Percentiles rank a stretch among this genome's conserved stretches.
These are phyloP conservation scores for Russula sp. DNA, from an alignment of 768 basidiomycete genomes.

Conservation along the genomic window DNA sequence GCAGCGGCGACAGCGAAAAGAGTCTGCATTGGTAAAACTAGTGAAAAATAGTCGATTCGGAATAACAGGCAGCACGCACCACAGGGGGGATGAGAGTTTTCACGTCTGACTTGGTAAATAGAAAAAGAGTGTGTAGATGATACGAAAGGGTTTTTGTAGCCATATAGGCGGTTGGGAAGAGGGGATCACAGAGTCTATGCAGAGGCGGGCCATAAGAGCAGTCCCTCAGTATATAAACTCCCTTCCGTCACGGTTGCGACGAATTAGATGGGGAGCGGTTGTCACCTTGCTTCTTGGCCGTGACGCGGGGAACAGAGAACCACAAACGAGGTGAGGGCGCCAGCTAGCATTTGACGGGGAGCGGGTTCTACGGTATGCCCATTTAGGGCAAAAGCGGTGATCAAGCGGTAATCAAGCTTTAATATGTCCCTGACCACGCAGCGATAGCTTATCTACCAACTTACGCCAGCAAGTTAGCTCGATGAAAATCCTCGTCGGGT, in stretches of 20 bases:
- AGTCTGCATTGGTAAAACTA: neutral
- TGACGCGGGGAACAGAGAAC: neutral
- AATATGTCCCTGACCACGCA: too few species aligned
- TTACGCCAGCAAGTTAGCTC: neutral
- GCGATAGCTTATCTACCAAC: too few species aligned
- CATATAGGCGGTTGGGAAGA: neutral
- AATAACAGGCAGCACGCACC: conserved; percentile 16
- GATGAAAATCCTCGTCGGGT: neutral
- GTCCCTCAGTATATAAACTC: neutral
- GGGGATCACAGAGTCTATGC: neutral
- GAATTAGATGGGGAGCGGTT: conserved; percentile 1
- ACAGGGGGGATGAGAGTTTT: conserved; percentile 27
- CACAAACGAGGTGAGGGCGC: neutral
- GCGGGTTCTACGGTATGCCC: neutral
- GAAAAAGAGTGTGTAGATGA: conserved; percentile 23
- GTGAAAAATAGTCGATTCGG: neutral
- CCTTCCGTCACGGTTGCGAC: conserved; percentile 1
- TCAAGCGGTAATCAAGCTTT: neutral
- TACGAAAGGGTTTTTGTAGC: neutral
- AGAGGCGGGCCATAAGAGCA: neutral
- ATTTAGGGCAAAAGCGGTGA: too few species aligned
- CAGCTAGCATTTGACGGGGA: neutral
- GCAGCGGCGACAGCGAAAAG: conserved; percentile 23
- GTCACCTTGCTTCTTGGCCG: neutral
- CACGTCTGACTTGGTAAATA: conserved; percentile 28